A percentile compares a stretch with the other conserved stretches of the same genome.
Conservation (phyloP, 345 rosid species). For the Arabis hirsuta region DNA sequence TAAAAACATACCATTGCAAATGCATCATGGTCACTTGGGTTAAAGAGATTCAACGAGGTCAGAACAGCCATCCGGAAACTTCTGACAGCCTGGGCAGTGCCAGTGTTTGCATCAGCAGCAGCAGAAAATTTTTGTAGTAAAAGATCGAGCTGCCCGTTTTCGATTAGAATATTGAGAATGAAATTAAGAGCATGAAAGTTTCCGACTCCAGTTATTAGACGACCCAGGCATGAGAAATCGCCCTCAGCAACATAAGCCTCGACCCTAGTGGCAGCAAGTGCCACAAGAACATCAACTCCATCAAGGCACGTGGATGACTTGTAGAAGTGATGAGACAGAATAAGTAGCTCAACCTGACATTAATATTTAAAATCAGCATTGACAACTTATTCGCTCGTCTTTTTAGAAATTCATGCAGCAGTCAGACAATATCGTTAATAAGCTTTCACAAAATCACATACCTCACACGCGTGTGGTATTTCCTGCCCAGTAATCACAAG, state of each 20-base stretch:
- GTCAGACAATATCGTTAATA: slow-evolving; percentile 13
- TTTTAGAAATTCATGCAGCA: slow-evolving; percentile 6
- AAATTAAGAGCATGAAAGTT: slow-evolving; percentile 95
- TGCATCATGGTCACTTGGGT: slow-evolving; percentile 86
- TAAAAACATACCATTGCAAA: slow-evolving; percentile 75
- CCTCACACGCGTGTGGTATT: slow-evolving; percentile 99
- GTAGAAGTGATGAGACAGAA: slow-evolving; percentile 96
- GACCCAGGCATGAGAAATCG: slow-evolving; percentile 92
- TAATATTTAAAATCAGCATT: slow-evolving; percentile 21
- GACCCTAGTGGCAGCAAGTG: slow-evolving; percentile 97
- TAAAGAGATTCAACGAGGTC: slow-evolving; percentile 91
- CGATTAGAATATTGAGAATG: slow-evolving; percentile 93
- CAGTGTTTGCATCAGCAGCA: slow-evolving; percentile 80
- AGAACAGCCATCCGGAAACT: slow-evolving; percentile 97
- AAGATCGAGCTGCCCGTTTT: slow-evolving; percentile 92
- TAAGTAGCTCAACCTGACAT: slow-evolving; percentile 93
- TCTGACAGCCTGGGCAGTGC: slow-evolving; percentile 87
- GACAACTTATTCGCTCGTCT: slow-evolving; percentile 15
- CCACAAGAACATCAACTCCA: slow-evolving; percentile 98
- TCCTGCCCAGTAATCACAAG: slow-evolving; percentile 96
- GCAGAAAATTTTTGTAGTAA: slow-evolving; percentile 92
- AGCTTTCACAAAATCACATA: slow-evolving; percentile 38
- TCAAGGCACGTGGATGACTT: slow-evolving; percentile 98
- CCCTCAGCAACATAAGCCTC: slow-evolving; percentile 96
- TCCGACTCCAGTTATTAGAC: slow-evolving; percentile 93